Evolutionary conservation across 2,329 filamentous ascomycete genomes (phyloP).

Genomic region (Juglanconis sp.): DNA sequence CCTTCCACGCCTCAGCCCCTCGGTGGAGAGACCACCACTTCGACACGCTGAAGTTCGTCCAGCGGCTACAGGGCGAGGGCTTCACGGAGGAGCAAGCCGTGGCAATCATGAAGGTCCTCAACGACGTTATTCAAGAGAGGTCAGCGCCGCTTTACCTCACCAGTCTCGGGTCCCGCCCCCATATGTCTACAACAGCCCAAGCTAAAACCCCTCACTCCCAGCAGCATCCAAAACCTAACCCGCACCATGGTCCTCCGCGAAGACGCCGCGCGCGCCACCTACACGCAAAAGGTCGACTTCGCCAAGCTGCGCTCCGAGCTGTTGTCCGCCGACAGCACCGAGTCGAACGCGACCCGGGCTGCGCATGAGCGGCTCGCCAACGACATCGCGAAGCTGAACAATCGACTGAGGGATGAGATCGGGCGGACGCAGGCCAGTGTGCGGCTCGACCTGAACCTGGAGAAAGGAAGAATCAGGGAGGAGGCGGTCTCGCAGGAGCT

Average conservation of each 20-base stretch:
- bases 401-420: constrained; percentile 86
- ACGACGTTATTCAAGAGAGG: constrained; percentile 96
- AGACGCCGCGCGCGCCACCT: constrained; percentile 78
- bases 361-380: constrained; percentile 92
- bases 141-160: constrained; percentile 27
- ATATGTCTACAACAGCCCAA: neutral
- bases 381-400: constrained; percentile 91
- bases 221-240: constrained; percentile 90
- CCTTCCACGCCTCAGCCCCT: constrained; percentile 66
- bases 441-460: constrained; percentile 86
- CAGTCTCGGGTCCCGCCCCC: neutral
- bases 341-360: constrained; percentile 81
- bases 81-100: constrained; percentile 94
- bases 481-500: constrained; percentile 95
- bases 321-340: constrained; percentile 84
- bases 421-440: constrained; percentile 91
- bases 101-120: constrained; percentile 97
- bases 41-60: constrained; percentile 95
- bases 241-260: constrained; percentile 97
- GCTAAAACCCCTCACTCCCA: neutral
- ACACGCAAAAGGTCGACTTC: constrained; percentile 93
- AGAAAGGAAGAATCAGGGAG: constrained; percentile 94
- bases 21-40: constrained; percentile 84
- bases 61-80: constrained; percentile 82
- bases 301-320: constrained; percentile 94